These are phyloP conservation scores for Penicillium sp. DNA, from an alignment of 2,329 filamentous ascomycete species.

Conservation along the genomic window DNA sequence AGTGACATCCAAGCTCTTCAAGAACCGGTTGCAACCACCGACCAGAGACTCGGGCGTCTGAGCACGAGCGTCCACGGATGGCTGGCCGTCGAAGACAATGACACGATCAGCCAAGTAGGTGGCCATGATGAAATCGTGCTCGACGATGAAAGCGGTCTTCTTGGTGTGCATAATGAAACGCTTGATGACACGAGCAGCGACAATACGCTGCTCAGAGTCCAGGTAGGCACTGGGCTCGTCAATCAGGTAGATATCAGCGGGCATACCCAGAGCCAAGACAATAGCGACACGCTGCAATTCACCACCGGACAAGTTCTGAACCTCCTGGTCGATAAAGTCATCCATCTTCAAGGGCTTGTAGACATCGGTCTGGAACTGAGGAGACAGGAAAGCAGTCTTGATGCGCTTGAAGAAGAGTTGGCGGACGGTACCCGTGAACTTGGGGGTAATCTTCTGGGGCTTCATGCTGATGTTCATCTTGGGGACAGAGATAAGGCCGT, in stretches of 20 bases:
- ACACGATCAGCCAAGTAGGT: slow-evolving; percentile 84
- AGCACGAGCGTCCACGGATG: slow-evolving; percentile 82
- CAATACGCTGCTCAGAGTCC: slow-evolving; percentile 98
- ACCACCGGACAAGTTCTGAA: slow-evolving; percentile 98
- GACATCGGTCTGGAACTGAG: slow-evolving; percentile 98
- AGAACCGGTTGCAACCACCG: slow-evolving; percentile 92
- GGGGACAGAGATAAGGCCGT: slow-evolving; percentile 73
- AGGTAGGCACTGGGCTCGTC: slow-evolving; percentile 97
- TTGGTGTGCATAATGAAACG: slow-evolving; percentile 99
- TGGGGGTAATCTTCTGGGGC: slow-evolving; percentile 98
- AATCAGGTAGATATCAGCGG: slow-evolving; percentile 97
- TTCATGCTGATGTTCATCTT: slow-evolving; percentile 99
- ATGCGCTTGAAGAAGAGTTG: slow-evolving; percentile 99
- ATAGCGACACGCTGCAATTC: slow-evolving; percentile 99
- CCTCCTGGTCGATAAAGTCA: slow-evolving; percentile 99
- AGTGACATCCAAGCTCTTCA: slow-evolving; percentile 95
- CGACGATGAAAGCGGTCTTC: slow-evolving; percentile 98
- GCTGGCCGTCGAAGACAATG: slow-evolving; percentile 96
- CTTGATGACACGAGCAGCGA: slow-evolving; percentile 96
- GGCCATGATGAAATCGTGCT: slow-evolving; percentile 99
- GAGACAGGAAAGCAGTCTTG: slow-evolving; percentile 91
- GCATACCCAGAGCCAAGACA: slow-evolving; percentile 90
- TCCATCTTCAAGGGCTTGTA: slow-evolving; percentile 99
- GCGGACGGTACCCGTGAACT: slow-evolving; percentile 94
- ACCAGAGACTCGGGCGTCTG: slow-evolving; percentile 89